phyloP scores from a whole-genome alignment of 2,329 filamentous ascomycete genomes.

The Microdochium nivale region DNA sequence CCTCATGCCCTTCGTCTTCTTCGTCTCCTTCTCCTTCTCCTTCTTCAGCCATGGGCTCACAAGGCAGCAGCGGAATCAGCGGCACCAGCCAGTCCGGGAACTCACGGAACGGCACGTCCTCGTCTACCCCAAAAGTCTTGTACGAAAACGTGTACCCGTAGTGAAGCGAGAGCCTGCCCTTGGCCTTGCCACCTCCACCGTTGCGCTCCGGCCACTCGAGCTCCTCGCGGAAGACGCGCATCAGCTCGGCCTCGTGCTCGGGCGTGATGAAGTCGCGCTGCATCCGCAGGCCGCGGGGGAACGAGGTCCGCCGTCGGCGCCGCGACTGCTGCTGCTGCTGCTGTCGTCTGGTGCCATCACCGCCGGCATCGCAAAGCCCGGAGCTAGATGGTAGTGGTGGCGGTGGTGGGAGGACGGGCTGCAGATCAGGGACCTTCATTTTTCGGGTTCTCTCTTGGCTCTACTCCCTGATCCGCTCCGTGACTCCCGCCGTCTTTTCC shows the following conservation, averaged over 20 bases:
- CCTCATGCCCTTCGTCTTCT: neutral
- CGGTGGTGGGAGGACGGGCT: neutral
- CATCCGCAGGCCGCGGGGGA: conserved; percentile 30
- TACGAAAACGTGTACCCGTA: conserved; percentile 51
- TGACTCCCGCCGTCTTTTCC: too few relatives aligned
- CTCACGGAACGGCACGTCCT: conserved; percentile 35
- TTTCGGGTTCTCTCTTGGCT: too few relatives aligned
- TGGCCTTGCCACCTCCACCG: conserved; percentile 12
- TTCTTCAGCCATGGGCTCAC: neutral
- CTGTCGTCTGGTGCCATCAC: neutral
- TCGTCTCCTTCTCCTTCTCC: neutral
- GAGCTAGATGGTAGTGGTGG: neutral
- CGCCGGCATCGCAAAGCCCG: neutral
- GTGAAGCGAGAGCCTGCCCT: conserved; percentile 40
- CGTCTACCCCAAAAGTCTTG: conserved; percentile 47
- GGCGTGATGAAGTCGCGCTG: conserved; percentile 36
- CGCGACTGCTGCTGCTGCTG: neutral
- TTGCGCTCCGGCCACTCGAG: conserved; percentile 34
- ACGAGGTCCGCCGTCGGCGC: too few relatives aligned
- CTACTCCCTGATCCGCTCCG: too few relatives aligned
- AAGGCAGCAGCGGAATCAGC: conserved; percentile 30
- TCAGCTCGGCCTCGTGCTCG: conserved; percentile 33
- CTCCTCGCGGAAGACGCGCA: conserved; percentile 33
- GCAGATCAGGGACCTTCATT: neutral
- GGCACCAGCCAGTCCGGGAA: conserved; percentile 43